These are phyloP conservation scores for Chaetomiaceae sp. DNA, from an alignment of 2,329 filamentous ascomycete genomes.

Conservation along the genomic window DNA sequence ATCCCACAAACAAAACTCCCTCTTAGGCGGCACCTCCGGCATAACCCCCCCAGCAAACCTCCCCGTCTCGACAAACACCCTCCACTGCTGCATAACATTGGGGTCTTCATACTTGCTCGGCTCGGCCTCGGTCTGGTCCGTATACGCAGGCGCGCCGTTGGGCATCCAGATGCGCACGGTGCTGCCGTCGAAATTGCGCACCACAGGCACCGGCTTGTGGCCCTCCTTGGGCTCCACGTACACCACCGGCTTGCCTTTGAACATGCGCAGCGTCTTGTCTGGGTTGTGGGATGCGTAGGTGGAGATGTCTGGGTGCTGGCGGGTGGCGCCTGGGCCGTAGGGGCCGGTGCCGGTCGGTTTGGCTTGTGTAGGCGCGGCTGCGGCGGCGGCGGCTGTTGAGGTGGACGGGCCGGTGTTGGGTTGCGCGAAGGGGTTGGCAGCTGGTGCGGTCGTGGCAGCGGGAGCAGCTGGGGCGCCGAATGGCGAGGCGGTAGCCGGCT, in stretches of 20 bases:
- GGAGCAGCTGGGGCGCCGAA: slow-evolving; percentile 8
- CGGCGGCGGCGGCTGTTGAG: background rate
- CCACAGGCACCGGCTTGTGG: slow-evolving; percentile 38
- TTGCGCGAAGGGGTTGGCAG: slow-evolving; percentile 20
- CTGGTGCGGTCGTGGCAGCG: background rate
- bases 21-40: slow-evolving; percentile 71
- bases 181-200: slow-evolving; percentile 48
- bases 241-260: slow-evolving; percentile 31
- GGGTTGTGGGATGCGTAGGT: slow-evolving; percentile 29
- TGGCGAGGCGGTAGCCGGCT: slow-evolving; percentile 20
- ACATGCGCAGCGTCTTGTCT: slow-evolving; percentile 27
- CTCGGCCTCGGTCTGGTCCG: slow-evolving; percentile 59
- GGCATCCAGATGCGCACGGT: slow-evolving; percentile 70
- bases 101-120: slow-evolving; percentile 44
- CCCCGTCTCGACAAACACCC: slow-evolving; percentile 60
- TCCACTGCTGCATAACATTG: slow-evolving; percentile 44
- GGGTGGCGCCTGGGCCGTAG: slow-evolving; percentile 26
- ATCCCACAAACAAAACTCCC: slow-evolving; percentile 71
- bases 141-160: slow-evolving; percentile 60
- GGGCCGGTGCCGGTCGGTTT: slow-evolving; percentile 15
- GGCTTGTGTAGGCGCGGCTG: background rate
- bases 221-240: slow-evolving; percentile 44
- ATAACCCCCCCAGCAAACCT: slow-evolving; percentile 66
- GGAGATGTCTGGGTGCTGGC: slow-evolving; percentile 31
- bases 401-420: background rate